Percentiles rank a stretch among this genome's conserved stretches.
Evolutionary conservation across 371 early-diverging fungal species (phyloP).

Genomic region (Mucor circinelloides): DNA sequence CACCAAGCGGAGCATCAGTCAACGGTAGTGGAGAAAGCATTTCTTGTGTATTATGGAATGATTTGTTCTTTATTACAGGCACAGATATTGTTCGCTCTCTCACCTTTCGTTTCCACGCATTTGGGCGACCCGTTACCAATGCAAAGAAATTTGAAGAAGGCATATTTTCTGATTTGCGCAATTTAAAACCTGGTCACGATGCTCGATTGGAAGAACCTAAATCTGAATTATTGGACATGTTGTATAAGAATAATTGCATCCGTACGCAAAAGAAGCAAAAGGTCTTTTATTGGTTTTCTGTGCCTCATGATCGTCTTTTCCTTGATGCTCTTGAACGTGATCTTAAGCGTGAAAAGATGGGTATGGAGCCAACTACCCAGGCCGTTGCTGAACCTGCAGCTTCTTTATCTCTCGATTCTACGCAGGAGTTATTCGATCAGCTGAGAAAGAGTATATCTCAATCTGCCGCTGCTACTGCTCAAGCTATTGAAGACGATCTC

Average conservation of each 20-base stretch:
- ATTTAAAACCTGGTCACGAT: constrained; percentile 97
- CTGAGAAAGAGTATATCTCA: constrained; percentile 48
- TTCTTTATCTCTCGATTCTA: constrained; percentile 63
- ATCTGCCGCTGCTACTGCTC: constrained; percentile 40
- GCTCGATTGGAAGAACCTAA: constrained; percentile 97
- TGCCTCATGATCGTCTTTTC: constrained; percentile 96
- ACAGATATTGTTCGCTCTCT: constrained; percentile 98
- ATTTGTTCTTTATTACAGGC: constrained; percentile 93
- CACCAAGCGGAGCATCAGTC: neutral
- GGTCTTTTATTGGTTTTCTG: constrained; percentile 99
- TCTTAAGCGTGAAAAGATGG: constrained; percentile 92
- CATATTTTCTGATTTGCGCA: constrained; percentile 97
- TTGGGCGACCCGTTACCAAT: constrained; percentile 87
- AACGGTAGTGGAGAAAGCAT: constrained; percentile 70
- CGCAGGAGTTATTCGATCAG: constrained; percentile 66
- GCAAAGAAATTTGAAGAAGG: constrained; percentile 99
- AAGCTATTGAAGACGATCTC: constrained; percentile 25
- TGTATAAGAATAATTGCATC: constrained; percentile 98
- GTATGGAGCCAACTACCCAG: constrained; percentile 78
- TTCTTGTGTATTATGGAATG: constrained; percentile 91
- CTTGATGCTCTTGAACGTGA: constrained; percentile 99
- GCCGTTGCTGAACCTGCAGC: constrained; percentile 66
- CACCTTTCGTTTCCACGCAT: constrained; percentile 92
- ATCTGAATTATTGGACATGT: constrained; percentile 95
- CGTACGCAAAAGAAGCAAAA: constrained; percentile 99